Evolutionary conservation across 2,329 filamentous ascomycete species (phyloP), one percentile per base, ranked within the genome.

Genomic region (Raffaelea albimanens): DNA sequence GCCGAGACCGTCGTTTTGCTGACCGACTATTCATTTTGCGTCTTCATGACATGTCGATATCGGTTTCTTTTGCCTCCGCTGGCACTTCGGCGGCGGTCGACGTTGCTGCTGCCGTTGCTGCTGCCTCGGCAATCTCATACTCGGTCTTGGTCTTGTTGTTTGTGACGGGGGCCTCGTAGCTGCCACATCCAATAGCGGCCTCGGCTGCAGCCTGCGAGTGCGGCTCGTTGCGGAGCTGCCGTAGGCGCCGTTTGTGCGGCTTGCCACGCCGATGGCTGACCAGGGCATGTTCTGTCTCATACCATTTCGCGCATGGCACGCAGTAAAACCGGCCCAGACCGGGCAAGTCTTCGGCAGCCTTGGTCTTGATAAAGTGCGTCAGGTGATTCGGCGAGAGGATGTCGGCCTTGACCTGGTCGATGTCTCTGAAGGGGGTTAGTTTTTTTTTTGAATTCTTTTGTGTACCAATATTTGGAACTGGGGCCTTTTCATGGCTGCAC

Each of bases 261-360:
- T 96, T 98, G 57, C 87, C 88, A 64, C 85, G 87, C 49, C 74
- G 73, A 67, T 98, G 93, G 23, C 78, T 73, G 33, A 75, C 72
- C 49, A 95, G 70, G 57, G 87, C 94, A 57, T 76, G 66, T 55
- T 93, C 85, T 44, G 82, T 85, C 64, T 97, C 91, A 64, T 94
- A 97, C 84, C 87, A 97, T 70, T 95, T 97, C 53, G 93, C 85
- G 65, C 93, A 98, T 66, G 95, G 86, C 16, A 85, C 73, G 65
- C 93, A 98, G 67, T 96, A 97, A 63, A 83, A 83, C 57, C 80
- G 75, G 22, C 93, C 93, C 43, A 96, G 73, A 0, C 82, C 91
- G 3, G 93, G 93, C 33, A 96, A 75, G 59, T 97, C 93, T 62
- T 97, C 91, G 20, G 77, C 69, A 5, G 84, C 80, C 61, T 95